Evolutionary conservation across 2,329 filamentous ascomycete genomes (phyloP), one percentile per base, ranked within the genome.

Genomic region (Arthrobotrys musiformis): DNA sequence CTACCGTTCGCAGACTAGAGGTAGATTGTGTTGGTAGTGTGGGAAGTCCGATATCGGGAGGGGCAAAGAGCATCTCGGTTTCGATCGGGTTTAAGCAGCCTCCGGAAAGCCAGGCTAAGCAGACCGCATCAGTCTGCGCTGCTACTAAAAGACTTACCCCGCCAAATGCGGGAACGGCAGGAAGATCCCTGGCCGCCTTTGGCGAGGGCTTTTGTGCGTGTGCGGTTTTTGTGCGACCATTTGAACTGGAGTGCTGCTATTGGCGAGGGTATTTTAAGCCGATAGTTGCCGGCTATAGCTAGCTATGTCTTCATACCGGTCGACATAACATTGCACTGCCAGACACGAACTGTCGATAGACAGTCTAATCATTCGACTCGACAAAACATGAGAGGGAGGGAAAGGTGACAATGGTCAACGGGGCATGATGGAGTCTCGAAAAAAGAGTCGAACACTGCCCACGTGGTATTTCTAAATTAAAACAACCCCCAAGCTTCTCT

Each of bases 11-110:
- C 11, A 15, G n/a, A 17, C n/a, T 42, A 42, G 15, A 42, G 30
- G 9, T 4, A 7, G 40, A 1, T 50, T 40, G 60, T 48, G 73
- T 70, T 64, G 64, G 40, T 11, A 66, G 7, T 35, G n/a, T n/a
- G n/a, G 40, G 42, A 35, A 22, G 48, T 69, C 73, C 73, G 73
- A 77, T 77, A 77, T 77, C 73, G 73, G 73, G 64, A 62, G 60
- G 60, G 58, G 69, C 17, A 40, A n/a, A 2, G 3, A 33, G 6
- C 9, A 7, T n/a, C 26, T 64, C 58, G 58, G 68, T 33, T 56
- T 69, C 37, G 50, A 19, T 69, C 64, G 64, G 64, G 35, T 69
- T 58, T 60, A 60, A 60, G 52, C 35, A 37, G 50, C 33, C 35
- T 24, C 62, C n/a, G n/a, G n/a, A n/a, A 42, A n/a, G 7, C 37